Base-by-base conservation (phyloP, 345 rosid species). In the Gossypium arboreum region DNA sequence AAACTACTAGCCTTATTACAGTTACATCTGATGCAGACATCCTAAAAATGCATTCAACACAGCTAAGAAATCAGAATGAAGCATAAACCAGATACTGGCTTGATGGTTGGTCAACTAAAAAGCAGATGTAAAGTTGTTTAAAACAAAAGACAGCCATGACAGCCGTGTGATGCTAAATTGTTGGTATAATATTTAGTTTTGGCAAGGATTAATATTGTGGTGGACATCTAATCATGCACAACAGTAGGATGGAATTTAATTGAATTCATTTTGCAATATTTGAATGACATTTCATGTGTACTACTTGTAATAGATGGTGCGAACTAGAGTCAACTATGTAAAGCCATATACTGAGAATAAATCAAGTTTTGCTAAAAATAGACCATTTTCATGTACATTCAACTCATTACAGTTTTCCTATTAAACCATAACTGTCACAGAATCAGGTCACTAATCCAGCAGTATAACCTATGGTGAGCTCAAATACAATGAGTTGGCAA, bases 391-490 rank as follows among this genome's bases (percentile, higher is more conserved):
- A 39, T 41, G 15, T 41, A 41, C 7, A 18, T 64, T 64, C 22
- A 2, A 17, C 47, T 41, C 24, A 41, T 18, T 41, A 64, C 15
- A 63, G 25, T 41, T 9, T 64, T 64, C 25, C 50, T 17, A 41
- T 41, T 64, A 64, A 64, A 64, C 51, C 27, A 64, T 41, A 64
- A 12, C 15, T 9, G 9, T 39, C 25, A 41, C 22, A 41, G 8
- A 64, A 64, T n/a, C 50, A 39, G 47, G 47, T 16, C 68, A 64
- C 24, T 3, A n/a, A 10, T 64, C 50, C 68, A 64, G 68, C 68
- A 45, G 71, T 47, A 8, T 20, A 29, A 45, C n/a, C 17, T 5
- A 66, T 22, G 13, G 34, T 66, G 1, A 12, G 71, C 50, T 45
- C 71, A 66, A 64, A 12, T 20, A 45, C 22, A 24, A 11, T 66